Base-by-base conservation (phyloP, 2,329 filamentous ascomycete species). In the Chrysoporthe cubensis region DNA sequence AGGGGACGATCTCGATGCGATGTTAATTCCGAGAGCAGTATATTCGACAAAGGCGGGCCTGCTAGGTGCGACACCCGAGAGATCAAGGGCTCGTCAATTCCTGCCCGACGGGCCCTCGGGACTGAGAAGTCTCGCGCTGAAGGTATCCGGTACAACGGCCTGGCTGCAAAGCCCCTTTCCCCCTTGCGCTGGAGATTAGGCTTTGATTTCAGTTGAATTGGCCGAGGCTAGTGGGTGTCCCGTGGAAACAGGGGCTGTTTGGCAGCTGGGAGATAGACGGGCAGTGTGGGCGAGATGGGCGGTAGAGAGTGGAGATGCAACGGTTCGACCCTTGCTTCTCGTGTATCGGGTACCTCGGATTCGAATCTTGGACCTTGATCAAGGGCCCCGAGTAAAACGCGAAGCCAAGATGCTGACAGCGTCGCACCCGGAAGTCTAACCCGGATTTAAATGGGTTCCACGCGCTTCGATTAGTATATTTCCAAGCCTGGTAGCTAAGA, bases 181-280 rank as follows among this genome's bases (percentile, higher is more conserved):
- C 62, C 40, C 60, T 43, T 56, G 37, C 26, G 65, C 59, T 66
- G 65, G 58, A 66, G 37, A 62, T 62, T 46, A 44, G 18, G 56
- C 6, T 44, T 56, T 61, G 58, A 54, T 67, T 66, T 42, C 63
- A 34, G 65, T 46, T 54, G 63, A 59, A 21, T n/a, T 37, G 67
- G 48, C 67, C 65, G 34, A 40, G 42, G 59, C 43, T 54, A 50
- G 57, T 65, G 50, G 48, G 57, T 64, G 44, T 40, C 37, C 37
- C 21, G 63, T 61, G 56, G 67, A 62, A 65, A 59, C 66, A 64
- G 67, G 64, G 56, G 62, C 43, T 62, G 63, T 65, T 69, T 65
- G 48, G 57, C 48, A 62, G 46, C 57, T n/a, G 16, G 60, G 42
- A 37, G 26, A 37, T 32, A 61, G 43, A 43, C 59, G 59, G 48